These are phyloP conservation scores for Cucumis cinereus DNA, from an alignment of 306 rosid species.

Conservation along the genomic window DNA sequence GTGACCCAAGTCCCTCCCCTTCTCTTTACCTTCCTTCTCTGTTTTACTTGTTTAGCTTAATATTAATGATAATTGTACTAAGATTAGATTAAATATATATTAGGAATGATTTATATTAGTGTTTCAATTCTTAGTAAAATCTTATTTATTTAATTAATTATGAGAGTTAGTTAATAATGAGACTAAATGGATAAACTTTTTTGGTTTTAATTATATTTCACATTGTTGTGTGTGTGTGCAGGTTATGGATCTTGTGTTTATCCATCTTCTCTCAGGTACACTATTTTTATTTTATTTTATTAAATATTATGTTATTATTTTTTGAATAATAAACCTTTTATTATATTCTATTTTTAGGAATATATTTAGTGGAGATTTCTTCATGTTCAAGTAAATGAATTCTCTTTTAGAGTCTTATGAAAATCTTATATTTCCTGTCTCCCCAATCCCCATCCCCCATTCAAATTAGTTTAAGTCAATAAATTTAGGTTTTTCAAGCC, in stretches of 20 bases:
- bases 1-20: constrained; percentile 55
- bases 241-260: constrained; percentile 98
- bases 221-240: constrained; percentile 5
- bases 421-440: too few species aligned
- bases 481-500: too few species aligned
- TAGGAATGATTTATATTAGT: too few species aligned
- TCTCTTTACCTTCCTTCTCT: background rate
- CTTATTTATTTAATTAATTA: background rate
- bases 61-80: too few species aligned
- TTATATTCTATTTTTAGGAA: background rate
- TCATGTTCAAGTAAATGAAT: constrained; percentile 46
- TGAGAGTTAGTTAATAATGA: background rate
- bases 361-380: constrained; percentile 22
- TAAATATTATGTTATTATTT: too few species aligned
- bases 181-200: background rate
- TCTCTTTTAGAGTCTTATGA: background rate
- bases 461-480: too few species aligned
- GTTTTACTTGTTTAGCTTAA: too few species aligned
- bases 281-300: too few species aligned
- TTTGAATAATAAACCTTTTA: background rate
- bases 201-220: background rate
- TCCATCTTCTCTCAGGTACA: constrained; percentile 71
- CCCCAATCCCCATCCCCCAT: too few species aligned
- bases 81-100: too few species aligned
- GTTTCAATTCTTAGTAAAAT: background rate